phyloP scores from a whole-genome alignment of 176 grass and related monocot genomes.

The Panicum miliaceum region DNA sequence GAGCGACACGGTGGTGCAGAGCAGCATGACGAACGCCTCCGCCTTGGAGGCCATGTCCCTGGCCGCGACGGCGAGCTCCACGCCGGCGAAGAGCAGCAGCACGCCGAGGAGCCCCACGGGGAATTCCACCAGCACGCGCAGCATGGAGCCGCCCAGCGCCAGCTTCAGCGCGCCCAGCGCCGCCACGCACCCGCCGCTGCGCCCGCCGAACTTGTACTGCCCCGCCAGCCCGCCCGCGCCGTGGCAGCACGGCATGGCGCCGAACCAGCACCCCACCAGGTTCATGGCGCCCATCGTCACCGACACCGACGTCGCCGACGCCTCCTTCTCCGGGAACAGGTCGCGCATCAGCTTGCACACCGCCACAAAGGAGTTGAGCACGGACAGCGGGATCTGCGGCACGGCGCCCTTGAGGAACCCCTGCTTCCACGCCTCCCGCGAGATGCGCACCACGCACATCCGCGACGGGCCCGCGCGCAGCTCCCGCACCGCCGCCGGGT shows the following conservation, averaged over 20 bases:
- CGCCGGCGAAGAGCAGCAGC: slow-evolving; percentile 82
- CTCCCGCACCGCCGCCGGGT: slow-evolving; percentile 67
- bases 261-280: slow-evolving; percentile 92
- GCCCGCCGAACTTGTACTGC: slow-evolving; percentile 80
- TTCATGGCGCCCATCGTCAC: slow-evolving; percentile 90
- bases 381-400: slow-evolving; percentile 76
- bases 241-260: slow-evolving; percentile 95
- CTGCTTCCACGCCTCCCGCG: slow-evolving; percentile 70
- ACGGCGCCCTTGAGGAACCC: slow-evolving; percentile 80
- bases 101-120: slow-evolving; percentile 77
- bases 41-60: slow-evolving; percentile 78
- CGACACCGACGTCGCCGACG: slow-evolving; percentile 70
- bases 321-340: slow-evolving; percentile 65
- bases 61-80: slow-evolving; percentile 71
- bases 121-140: slow-evolving; percentile 65
- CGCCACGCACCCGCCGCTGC: slow-evolving; percentile 74
- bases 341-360: slow-evolving; percentile 88
- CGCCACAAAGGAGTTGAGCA: slow-evolving; percentile 91
- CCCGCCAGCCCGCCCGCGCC: slow-evolving; percentile 86
- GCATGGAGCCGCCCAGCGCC: slow-evolving; percentile 61
- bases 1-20: slow-evolving; percentile 76
- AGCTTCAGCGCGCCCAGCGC: slow-evolving; percentile 74
- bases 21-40: slow-evolving; percentile 81
- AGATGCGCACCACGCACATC: slow-evolving; percentile 63
- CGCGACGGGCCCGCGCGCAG: slow-evolving; percentile 58